These are phyloP conservation scores for Hortaea werneckii DNA, from an alignment of 2,329 filamentous ascomycete species.

Conservation along the genomic window DNA sequence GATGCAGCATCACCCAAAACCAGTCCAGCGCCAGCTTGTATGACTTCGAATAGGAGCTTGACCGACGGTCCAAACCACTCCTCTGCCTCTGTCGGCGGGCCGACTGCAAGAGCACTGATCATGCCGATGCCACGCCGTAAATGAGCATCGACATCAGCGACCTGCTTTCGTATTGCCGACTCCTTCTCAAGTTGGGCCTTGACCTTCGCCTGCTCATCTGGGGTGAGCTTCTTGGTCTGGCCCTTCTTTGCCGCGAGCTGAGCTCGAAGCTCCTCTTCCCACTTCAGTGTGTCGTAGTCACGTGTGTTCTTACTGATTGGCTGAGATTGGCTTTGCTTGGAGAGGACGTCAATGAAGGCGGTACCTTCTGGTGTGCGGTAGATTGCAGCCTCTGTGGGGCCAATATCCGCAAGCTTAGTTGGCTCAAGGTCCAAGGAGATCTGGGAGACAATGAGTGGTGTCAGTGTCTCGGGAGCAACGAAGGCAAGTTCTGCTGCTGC, in stretches of 20 bases:
- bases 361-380: constrained; percentile 84
- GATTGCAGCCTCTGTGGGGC: constrained; percentile 83
- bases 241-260: constrained; percentile 92
- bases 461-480: constrained; percentile 74
- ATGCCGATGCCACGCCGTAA: constrained; percentile 78
- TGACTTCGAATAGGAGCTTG: constrained; percentile 58
- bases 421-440: constrained; percentile 65
- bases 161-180: constrained; percentile 61
- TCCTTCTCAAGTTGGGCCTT: constrained; percentile 87
- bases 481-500: constrained; percentile 88
- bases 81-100: constrained; percentile 79
- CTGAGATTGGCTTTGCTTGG: constrained; percentile 62
- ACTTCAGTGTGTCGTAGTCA: constrained; percentile 91
- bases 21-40: constrained; percentile 70
- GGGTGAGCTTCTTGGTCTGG: constrained; percentile 76
- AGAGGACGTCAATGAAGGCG: constrained; percentile 80
- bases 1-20: constrained; percentile 73
- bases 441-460: constrained; percentile 63
- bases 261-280: constrained; percentile 83
- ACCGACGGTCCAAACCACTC: constrained; percentile 82
- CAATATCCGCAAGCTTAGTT: constrained; percentile 58
- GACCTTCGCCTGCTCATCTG: constrained; percentile 82
- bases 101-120: constrained; percentile 68
- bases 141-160: constrained; percentile 58
- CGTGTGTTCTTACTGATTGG: constrained; percentile 81